These are phyloP conservation scores for Pulveroboletus sp. DNA, from an alignment of 768 basidiomycete genomes.

Conservation along the genomic window DNA sequence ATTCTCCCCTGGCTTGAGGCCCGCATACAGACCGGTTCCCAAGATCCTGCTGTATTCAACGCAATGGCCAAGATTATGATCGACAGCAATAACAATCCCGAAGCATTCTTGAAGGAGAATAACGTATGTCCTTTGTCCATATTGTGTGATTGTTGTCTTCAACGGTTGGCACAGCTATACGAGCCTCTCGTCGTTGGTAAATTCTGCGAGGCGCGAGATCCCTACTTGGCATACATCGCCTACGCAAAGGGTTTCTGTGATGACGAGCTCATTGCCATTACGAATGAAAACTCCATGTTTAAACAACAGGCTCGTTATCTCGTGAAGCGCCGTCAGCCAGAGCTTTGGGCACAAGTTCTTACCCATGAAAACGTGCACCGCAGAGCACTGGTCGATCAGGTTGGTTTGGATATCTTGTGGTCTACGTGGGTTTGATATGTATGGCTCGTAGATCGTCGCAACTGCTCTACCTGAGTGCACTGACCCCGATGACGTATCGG, in stretches of 20 bases:
- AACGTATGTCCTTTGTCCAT: conserved; percentile 54
- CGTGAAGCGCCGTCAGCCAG: conserved; percentile 90
- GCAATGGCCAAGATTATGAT: conserved; percentile 98
- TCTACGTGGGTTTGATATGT: background rate
- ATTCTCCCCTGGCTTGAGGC: conserved; percentile 97
- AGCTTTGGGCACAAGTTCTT: conserved; percentile 96
- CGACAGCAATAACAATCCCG: conserved; percentile 98
- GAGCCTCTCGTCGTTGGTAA: conserved; percentile 97
- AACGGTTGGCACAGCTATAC: conserved; percentile 59
- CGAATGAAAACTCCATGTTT: conserved; percentile 99
- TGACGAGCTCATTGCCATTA: conserved; percentile 93
- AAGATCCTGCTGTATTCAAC: conserved; percentile 92
- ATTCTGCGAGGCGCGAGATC: conserved; percentile 98
- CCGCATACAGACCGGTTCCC: conserved; percentile 88
- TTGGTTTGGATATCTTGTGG: conserved; percentile 23
- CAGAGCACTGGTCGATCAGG: conserved; percentile 91
- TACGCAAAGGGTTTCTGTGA: conserved; percentile 99
- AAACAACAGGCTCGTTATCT: conserved; percentile 99
- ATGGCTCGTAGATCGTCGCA: conserved; percentile 63
- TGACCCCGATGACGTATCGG: conserved; percentile 96
- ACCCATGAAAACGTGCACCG: conserved; percentile 85
- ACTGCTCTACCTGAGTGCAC: conserved; percentile 96
- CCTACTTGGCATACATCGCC: conserved; percentile 97
- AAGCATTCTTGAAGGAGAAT: conserved; percentile 97
- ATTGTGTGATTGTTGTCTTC: background rate